Percentiles rank a stretch among this genome's conserved stretches.
Evolutionary conservation across 805 yeast genomes (phyloP).

Genomic region (Starmerella apicola): DNA sequence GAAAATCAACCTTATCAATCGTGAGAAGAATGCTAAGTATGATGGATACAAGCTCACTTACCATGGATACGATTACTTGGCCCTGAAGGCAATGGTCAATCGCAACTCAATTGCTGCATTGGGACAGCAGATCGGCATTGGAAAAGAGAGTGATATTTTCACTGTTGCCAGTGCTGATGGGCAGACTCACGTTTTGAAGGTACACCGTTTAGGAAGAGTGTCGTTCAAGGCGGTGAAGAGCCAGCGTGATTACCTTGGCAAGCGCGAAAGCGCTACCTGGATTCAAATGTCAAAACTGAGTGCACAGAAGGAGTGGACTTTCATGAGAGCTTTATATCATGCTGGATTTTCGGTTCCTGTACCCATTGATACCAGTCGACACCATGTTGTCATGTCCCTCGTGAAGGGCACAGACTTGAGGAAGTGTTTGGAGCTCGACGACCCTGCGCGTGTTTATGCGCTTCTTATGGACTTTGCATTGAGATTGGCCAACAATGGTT

Average conservation of each 20-base stretch:
- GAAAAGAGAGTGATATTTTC: constrained; percentile 93
- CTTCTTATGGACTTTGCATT: constrained; percentile 81
- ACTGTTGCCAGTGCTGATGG: constrained; percentile 62
- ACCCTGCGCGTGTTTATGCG: constrained; percentile 62
- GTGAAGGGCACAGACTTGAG: constrained; percentile 86
- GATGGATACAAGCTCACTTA: constrained; percentile 88
- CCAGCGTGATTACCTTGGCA: constrained; percentile 79
- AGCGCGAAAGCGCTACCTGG: constrained; percentile 70
- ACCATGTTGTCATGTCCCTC: constrained; percentile 84
- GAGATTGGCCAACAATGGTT: constrained; percentile 70
- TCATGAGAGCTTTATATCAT: constrained; percentile 61
- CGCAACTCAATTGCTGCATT: constrained; percentile 62
- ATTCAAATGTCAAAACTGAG: constrained; percentile 82
- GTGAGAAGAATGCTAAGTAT: constrained; percentile 79
- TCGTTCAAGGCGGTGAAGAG: constrained; percentile 87
- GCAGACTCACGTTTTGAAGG: constrained; percentile 61
- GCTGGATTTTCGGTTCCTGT: constrained; percentile 78
- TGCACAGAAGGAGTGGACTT: constrained; percentile 83
- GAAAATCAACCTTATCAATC: constrained; percentile 63
- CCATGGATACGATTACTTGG: constrained; percentile 85
- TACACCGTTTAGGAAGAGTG: constrained; percentile 87
- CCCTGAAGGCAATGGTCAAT: constrained; percentile 70
- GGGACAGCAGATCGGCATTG: constrained; percentile 87
- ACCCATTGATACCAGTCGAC: constrained; percentile 83
- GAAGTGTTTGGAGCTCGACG: constrained; percentile 55